phyloP scores from a whole-genome alignment of 2,329 filamentous ascomycete species.

The Clarireedia paspali region DNA sequence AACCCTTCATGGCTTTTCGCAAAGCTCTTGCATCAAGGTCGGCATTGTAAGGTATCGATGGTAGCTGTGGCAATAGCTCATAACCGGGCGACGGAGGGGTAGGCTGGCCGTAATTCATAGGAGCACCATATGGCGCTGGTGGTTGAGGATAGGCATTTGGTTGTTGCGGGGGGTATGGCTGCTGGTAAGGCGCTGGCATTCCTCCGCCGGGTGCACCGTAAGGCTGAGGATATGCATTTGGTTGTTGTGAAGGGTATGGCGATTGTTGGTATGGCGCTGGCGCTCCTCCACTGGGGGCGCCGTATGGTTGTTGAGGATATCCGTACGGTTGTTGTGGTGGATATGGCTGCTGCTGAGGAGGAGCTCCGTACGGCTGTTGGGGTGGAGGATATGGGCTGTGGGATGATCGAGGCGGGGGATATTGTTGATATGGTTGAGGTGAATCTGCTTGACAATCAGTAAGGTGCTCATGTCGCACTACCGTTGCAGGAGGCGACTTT shows the following conservation, averaged over 20 bases:
- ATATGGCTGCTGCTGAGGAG: slow-evolving; percentile 23
- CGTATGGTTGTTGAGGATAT: neutral
- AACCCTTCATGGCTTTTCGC: slow-evolving; percentile 83
- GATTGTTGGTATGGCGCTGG: neutral
- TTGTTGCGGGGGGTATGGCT: slow-evolving; percentile 24
- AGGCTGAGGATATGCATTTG: slow-evolving; percentile 11
- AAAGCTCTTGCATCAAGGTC: slow-evolving; percentile 61
- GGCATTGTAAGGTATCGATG: slow-evolving; percentile 62
- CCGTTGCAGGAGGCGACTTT: neutral
- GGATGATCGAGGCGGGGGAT: slow-evolving; percentile 15
- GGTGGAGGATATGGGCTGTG: slow-evolving; percentile 14
- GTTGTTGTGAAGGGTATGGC: slow-evolving; percentile 26
- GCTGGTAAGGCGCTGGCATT: no score
- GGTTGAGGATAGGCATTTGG: slow-evolving; percentile 19
- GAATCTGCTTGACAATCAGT: slow-evolving; percentile 1
- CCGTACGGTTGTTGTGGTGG: neutral
- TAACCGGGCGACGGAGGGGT: slow-evolving; percentile 69
- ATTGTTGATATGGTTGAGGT: slow-evolving; percentile 12
- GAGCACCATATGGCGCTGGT: slow-evolving; percentile 19
- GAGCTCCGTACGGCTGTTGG: slow-evolving; percentile 16
- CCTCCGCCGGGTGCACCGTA: neutral
- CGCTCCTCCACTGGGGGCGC: no score
- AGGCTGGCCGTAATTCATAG: slow-evolving; percentile 34
- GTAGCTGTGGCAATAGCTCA: slow-evolving; percentile 44
- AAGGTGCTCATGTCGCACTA: neutral